Conservation (phyloP, 306 rosid genomes). For the Cicer arietinum region DNA sequence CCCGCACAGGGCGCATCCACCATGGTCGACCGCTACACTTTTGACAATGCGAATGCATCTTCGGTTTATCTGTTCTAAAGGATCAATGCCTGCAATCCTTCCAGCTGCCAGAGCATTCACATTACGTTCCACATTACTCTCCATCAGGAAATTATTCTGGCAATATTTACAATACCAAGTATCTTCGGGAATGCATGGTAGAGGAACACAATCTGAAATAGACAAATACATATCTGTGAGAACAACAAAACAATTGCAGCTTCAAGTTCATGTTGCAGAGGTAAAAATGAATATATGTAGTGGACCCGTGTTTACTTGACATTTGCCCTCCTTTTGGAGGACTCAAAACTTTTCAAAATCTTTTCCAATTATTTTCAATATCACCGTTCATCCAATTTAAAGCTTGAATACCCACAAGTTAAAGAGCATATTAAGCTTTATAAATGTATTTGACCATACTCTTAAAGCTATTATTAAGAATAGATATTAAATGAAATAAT, state of each 20-base stretch:
- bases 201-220: conserved; percentile 80
- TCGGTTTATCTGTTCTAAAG: conserved; percentile 69
- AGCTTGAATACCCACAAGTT: not conserved
- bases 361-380: not conserved
- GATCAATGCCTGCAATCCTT: conserved; percentile 79
- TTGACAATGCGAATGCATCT: conserved; percentile 89
- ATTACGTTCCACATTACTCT: conserved; percentile 64
- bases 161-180: conserved; percentile 93
- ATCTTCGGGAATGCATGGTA: conserved; percentile 64
- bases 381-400: not conserved
- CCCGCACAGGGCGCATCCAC: conserved; percentile 97
- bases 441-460: too few species aligned
- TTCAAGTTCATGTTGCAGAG: conserved; percentile 19
- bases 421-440: not conserved
- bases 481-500: not conserved
- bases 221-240: not conserved
- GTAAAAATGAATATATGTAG: not conserved
- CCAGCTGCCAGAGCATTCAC: conserved; percentile 85
- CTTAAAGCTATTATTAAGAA: not conserved
- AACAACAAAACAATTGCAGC: not conserved
- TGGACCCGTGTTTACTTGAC: not conserved
- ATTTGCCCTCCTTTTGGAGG: not conserved
- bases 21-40: conserved; percentile 66
- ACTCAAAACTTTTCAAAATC: not conserved
- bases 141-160: conserved; percentile 64